phyloP scores from a whole-genome alignment of 768 basidiomycete species.

The Suillus hirtellus region DNA sequence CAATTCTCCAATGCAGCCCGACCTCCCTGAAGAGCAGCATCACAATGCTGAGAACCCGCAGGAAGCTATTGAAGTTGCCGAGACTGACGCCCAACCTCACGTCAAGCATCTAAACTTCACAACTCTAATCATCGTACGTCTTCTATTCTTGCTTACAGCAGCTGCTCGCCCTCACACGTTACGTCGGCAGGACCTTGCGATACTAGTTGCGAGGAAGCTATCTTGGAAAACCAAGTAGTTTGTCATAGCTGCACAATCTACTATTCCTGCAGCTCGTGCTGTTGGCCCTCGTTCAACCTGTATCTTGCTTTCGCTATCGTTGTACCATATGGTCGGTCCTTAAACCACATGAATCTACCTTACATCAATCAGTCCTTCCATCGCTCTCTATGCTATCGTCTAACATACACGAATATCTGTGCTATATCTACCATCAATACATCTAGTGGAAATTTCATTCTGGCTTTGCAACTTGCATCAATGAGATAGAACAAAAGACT shows the following conservation, averaged over 20 bases:
- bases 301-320: background rate
- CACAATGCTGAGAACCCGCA: background rate
- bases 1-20: background rate
- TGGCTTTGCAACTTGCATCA: background rate
- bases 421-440: background rate
- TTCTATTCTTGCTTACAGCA: background rate
- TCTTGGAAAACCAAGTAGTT: background rate
- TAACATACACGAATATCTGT: background rate
- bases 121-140: slow-evolving; percentile 9
- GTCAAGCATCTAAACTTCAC: background rate
- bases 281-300: background rate
- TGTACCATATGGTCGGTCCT: background rate
- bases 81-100: background rate
- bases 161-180: background rate
- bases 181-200: background rate
- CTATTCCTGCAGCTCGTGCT: background rate
- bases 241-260: background rate
- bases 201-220: background rate
- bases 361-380: background rate
- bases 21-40: background rate
- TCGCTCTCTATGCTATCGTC: background rate
- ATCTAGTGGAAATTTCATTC: background rate
- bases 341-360: background rate
- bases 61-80: slow-evolving; percentile 2
- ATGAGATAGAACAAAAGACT: background rate